These are phyloP conservation scores for Galeopsis tetrahit DNA, from an alignment of 257 asterid genomes.

Conservation along the genomic window DNA sequence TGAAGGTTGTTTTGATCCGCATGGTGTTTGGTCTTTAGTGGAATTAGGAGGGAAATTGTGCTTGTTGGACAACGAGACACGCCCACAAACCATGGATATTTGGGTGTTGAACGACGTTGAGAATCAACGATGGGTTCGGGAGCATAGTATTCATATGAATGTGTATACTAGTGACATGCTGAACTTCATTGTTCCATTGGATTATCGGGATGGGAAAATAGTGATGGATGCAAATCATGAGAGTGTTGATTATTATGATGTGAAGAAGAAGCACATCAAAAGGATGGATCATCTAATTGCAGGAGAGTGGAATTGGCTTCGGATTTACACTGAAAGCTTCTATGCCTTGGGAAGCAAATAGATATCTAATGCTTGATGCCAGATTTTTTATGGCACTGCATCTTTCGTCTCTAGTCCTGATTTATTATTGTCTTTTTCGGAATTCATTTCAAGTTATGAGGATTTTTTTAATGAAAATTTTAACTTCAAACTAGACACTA, in stretches of 20 bases:
- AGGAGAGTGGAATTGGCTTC: slow-evolving; percentile 61
- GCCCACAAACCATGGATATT: slow-evolving; percentile 46
- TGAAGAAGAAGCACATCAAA: slow-evolving; percentile 48
- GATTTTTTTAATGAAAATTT: slow-evolving; percentile 12
- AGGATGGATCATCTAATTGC: slow-evolving; percentile 60
- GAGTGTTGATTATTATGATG: slow-evolving; percentile 56
- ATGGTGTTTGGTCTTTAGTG: slow-evolving; percentile 54
- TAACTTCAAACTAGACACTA: slow-evolving; percentile 26
- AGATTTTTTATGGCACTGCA: slow-evolving; percentile 37
- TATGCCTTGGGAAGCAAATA: slow-evolving; percentile 47
- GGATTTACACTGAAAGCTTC: slow-evolving; percentile 56
- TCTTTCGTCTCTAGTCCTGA: not conserved
- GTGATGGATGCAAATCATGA: slow-evolving; percentile 57
- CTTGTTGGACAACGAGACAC: slow-evolving; percentile 46
- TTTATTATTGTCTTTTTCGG: slow-evolving; percentile 28
- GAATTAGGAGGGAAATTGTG: slow-evolving; percentile 60
- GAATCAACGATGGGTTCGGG: slow-evolving; percentile 50
- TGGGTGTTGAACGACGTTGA: slow-evolving; percentile 58
- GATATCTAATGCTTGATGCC: slow-evolving; percentile 40
- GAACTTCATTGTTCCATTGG: slow-evolving; percentile 45
- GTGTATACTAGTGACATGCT: slow-evolving; percentile 40
- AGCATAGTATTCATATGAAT: slow-evolving; percentile 47
- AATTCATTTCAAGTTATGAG: slow-evolving; percentile 14
- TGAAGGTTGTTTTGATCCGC: slow-evolving; percentile 48
- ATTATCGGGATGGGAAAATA: slow-evolving; percentile 48